Percentiles rank a stretch among this genome's conserved stretches.
These are phyloP conservation scores for Cercospora zeae-maydis DNA, from an alignment of 2,329 filamentous ascomycete species.

Conservation along the genomic window DNA sequence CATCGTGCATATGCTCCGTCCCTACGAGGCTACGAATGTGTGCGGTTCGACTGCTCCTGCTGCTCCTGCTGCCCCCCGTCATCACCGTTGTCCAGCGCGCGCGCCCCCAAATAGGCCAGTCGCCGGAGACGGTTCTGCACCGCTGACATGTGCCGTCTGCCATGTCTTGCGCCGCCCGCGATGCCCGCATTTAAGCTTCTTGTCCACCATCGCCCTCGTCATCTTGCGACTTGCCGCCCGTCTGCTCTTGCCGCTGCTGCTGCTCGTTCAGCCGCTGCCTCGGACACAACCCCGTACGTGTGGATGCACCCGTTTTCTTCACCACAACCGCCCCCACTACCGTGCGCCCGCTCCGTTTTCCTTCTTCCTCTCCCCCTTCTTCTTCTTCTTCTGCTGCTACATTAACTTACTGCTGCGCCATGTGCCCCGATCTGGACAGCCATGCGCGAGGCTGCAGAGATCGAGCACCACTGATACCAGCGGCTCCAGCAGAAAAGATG, in stretches of 20 bases:
- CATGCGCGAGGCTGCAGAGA: neutral
- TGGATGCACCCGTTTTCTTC: neutral
- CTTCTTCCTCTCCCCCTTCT: neutral
- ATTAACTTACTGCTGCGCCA: neutral
- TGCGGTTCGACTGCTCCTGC: no score
- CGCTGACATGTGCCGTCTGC: no score
- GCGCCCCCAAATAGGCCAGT: neutral
- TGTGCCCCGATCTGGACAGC: neutral
- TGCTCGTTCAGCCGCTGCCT: neutral
- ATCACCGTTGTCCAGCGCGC: neutral
- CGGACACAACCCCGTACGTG: neutral
- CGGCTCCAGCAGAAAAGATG: neutral
- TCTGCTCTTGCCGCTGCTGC: neutral
- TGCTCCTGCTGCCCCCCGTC: neutral
- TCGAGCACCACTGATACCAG: neutral
- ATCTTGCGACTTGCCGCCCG: neutral
- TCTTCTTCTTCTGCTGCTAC: neutral
- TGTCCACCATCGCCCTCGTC: neutral
- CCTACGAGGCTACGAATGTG: neutral
- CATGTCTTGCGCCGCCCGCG: neutral
- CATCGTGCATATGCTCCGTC: neutral
- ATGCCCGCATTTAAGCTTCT: neutral
- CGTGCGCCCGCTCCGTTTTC: neutral
- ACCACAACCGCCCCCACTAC: neutral
- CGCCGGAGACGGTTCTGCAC: neutral